These are phyloP conservation scores for Erythrophleum ivorense DNA, from an alignment of 331 rosid species.

Conservation along the genomic window DNA sequence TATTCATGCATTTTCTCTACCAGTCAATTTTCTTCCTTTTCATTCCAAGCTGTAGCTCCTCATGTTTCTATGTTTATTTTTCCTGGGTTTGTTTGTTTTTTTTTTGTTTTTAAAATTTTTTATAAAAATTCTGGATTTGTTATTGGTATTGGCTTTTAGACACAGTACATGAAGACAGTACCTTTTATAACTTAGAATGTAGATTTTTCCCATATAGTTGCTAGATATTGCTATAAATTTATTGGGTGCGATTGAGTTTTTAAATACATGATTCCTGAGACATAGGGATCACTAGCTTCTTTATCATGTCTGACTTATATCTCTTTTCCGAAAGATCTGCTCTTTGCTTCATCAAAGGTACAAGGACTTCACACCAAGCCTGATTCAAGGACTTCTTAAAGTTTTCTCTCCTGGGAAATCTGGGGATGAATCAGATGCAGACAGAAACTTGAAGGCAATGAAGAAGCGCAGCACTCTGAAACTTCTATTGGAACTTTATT, in stretches of 20 bases:
- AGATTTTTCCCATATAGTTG: neutral
- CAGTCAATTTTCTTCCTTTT: conserved; percentile 3
- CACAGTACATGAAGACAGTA: neutral
- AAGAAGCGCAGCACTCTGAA: conserved; percentile 94
- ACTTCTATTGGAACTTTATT: conserved; percentile 88
- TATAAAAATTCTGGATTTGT: neutral
- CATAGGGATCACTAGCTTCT: neutral
- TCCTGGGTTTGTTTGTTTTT: neutral
- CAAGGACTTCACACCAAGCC: conserved; percentile 89
- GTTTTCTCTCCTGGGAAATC: conserved; percentile 89
- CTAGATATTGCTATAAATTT: conserved; percentile 19
- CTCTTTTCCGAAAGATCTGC: conserved; percentile 69
- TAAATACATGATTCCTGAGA: conserved; percentile 35
- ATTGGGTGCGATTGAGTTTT: conserved; percentile 19
- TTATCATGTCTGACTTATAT: conserved; percentile 33
- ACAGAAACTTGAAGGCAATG: conserved; percentile 92
- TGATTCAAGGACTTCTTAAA: conserved; percentile 93
- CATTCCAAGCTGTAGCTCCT: conserved; percentile 5
- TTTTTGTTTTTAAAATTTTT: too few species aligned
- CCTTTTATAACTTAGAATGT: conserved; percentile 12
- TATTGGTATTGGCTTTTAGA: conserved; percentile 2
- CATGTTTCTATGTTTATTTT: conserved; percentile 18
- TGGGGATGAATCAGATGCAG: conserved; percentile 82
- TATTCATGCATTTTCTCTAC: neutral
- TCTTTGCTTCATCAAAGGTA: conserved; percentile 99